Evolutionary conservation across 2,329 filamentous ascomycete genomes (phyloP), one percentile per base, ranked within the genome.

Genomic region (Drechslera avenae): DNA sequence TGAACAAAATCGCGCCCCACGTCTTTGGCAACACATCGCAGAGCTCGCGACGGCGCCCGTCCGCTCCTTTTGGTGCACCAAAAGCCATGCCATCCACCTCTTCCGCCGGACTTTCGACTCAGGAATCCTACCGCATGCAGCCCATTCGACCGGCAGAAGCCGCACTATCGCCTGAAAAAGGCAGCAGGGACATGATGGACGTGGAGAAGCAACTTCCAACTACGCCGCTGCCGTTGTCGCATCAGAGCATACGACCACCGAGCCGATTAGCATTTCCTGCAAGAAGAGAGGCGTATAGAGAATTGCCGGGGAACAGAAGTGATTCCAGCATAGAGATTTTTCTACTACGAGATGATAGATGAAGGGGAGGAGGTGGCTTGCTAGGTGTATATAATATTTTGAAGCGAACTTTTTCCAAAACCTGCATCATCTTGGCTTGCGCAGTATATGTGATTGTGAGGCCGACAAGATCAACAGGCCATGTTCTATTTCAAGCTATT

Each of bases 1-100:
- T 72, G 48, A 62, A 63, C 36, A 44, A 41, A 10, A 21, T 68
- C 14, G 63, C 66, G 32, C 68, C 69, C 1, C 56, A 47, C 19
- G 28, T 68, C n/a, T 73, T 72, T 35, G 53, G 30, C 33, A 52
- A 44, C 17, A 53, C 57, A 1, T 51, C 54, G 12, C 42, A 51
- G 36, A 17, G 46, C 14, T 52, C 55, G 3, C 50, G 53, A 28
- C 53, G 30, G 12, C 53, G 46, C 2, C 52, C 35, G 18, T 47
- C 48, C 4, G 40, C 39, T 13, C 39, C 39, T 13, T 42, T 47
- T 18, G 42, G 44, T 4, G 40, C 42, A n/a, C 19, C 12, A 21
- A 49, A 49, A 30, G 17, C 28, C 12, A 28, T 39, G 17, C 31
- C 37, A 14, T 37, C 42, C 8, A 34, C 26, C 2, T 51, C 37